phyloP scores from a whole-genome alignment of 192 early-diverging fungal species.

The Gaertneriomyces semiglobifer region DNA sequence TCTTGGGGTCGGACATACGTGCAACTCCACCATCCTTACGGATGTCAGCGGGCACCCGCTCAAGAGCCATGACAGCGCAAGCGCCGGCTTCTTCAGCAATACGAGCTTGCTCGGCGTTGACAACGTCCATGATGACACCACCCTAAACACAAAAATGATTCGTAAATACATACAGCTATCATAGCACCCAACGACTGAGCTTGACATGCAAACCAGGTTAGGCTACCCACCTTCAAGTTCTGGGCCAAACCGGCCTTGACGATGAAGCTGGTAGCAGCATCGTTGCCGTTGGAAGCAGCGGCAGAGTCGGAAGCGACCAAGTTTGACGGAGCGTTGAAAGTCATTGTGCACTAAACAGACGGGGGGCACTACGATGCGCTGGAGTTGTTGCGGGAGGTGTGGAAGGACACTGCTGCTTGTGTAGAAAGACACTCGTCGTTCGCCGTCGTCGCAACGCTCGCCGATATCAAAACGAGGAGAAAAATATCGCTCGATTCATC shows the following conservation, averaged over 20 bases:
- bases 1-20: constrained; percentile 96
- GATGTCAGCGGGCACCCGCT: constrained; percentile 98
- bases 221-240: constrained; percentile 83
- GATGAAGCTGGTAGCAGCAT: constrained; percentile 54
- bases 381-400: no score
- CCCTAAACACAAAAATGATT: constrained; percentile 54
- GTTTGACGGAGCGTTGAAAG: constrained; percentile 61
- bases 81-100: constrained; percentile 98
- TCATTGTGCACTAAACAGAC: constrained; percentile 18
- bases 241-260: constrained; percentile 96
- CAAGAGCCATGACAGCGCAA: constrained; percentile 94
- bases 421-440: no score
- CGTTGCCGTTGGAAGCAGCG: constrained; percentile 8
- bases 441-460: no score
- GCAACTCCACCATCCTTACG: constrained; percentile 93
- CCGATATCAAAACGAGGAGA: no score
- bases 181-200: no score
- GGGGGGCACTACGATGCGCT: no score
- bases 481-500: no score
- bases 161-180: no score
- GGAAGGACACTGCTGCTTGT: no score
- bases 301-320: constrained; percentile 36
- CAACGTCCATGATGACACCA: constrained; percentile 99
- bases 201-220: not conserved
- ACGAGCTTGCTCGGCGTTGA: constrained; percentile 94